phyloP scores from a whole-genome alignment of 2,329 filamentous ascomycete species.

The Aureobasidium sp. region DNA sequence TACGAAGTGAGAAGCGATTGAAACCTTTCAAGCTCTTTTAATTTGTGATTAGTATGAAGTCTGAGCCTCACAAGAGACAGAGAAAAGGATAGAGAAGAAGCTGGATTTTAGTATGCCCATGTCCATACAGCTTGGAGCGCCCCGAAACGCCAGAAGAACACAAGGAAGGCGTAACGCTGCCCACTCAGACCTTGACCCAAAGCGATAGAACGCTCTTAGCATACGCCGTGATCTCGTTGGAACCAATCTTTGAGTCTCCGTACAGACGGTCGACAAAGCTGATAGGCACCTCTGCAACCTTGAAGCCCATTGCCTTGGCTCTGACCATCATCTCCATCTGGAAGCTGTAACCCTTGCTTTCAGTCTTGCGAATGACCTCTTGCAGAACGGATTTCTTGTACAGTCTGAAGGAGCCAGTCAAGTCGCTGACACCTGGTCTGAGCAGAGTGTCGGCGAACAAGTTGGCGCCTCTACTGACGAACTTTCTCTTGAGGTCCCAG shows the following conservation, averaged over 20 bases:
- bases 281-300: slow-evolving; percentile 91
- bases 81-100: background rate
- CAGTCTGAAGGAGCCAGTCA: slow-evolving; percentile 88
- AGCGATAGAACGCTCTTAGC: slow-evolving; percentile 54
- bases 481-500: slow-evolving; percentile 78
- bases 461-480: slow-evolving; percentile 81
- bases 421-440: slow-evolving; percentile 84
- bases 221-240: slow-evolving; percentile 94
- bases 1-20: background rate
- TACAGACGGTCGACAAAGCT: slow-evolving; percentile 93
- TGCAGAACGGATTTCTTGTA: slow-evolving; percentile 88
- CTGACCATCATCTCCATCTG: slow-evolving; percentile 99
- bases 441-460: slow-evolving; percentile 92
- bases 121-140: background rate
- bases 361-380: slow-evolving; percentile 80
- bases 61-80: background rate
- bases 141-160: background rate
- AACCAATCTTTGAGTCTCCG: slow-evolving; percentile 89
- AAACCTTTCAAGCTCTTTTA: background rate
- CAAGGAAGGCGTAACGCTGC: background rate
- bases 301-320: slow-evolving; percentile 91
- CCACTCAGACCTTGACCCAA: slow-evolving; percentile 40
- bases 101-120: background rate
- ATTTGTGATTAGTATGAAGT: background rate
- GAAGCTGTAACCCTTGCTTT: slow-evolving; percentile 97